These are phyloP conservation scores for Pichia californica DNA, from an alignment of 805 yeast species.

Conservation along the genomic window DNA sequence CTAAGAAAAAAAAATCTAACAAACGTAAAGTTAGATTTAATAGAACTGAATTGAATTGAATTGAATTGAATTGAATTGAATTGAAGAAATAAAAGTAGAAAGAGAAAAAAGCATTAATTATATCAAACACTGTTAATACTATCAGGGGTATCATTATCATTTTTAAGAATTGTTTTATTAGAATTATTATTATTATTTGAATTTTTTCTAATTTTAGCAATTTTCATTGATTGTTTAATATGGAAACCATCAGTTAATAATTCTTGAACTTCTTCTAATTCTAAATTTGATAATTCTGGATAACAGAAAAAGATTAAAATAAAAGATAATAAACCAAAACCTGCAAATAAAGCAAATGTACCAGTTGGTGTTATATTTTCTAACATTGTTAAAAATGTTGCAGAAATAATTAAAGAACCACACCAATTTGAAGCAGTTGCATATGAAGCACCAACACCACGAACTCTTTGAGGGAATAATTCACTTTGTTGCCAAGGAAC, in stretches of 20 bases:
- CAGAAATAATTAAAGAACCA: slow-evolving; percentile 84
- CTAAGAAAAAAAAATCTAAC: no score
- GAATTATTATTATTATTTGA: not conserved
- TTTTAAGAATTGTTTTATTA: not conserved
- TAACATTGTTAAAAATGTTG: slow-evolving; percentile 92
- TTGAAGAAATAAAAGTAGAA: no score
- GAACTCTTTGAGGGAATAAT: slow-evolving; percentile 85
- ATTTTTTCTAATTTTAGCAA: slow-evolving; percentile 44
- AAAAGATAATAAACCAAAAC: slow-evolving; percentile 63
- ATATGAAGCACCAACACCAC: slow-evolving; percentile 86
- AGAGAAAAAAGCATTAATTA: no score
- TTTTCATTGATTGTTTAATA: slow-evolving; percentile 54
- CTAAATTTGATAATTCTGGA: slow-evolving; percentile 88
- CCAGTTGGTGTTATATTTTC: slow-evolving; percentile 92
- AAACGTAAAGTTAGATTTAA: no score
- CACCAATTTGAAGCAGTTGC: slow-evolving; percentile 95
- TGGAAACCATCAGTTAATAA: slow-evolving; percentile 81
- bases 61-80: no score
- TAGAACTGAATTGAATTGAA: no score
- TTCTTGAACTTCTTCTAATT: slow-evolving; percentile 84
- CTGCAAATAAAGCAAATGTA: slow-evolving; percentile 87
- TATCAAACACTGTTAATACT: slow-evolving; percentile 6
- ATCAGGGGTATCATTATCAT: slow-evolving; percentile 7
- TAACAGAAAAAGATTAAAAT: slow-evolving; percentile 75
- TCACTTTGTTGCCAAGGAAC: slow-evolving; percentile 99